phyloP scores from a whole-genome alignment of 2,329 filamentous ascomycete genomes.

The Ambrosiella xylebori region DNA sequence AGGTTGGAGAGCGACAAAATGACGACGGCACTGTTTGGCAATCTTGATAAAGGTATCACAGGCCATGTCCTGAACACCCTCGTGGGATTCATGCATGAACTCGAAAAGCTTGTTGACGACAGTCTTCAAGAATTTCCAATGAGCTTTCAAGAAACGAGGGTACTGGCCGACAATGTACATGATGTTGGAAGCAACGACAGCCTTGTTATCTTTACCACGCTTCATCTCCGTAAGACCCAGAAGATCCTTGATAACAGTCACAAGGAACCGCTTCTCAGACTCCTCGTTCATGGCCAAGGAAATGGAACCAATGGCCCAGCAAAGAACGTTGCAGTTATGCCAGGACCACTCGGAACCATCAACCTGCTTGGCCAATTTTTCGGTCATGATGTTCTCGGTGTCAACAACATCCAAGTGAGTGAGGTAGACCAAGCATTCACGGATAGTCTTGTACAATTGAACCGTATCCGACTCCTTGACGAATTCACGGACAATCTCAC shows the following conservation, averaged over 20 bases:
- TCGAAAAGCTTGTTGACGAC: constrained; percentile 99
- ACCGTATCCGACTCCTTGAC: constrained; percentile 99
- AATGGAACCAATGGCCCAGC: constrained; percentile 98
- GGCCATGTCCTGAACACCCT: constrained; percentile 98
- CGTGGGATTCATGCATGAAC: constrained; percentile 99
- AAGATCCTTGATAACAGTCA: constrained; percentile 96
- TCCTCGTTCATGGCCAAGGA: constrained; percentile 99
- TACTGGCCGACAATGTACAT: constrained; percentile 99
- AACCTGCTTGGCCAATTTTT: constrained; percentile 88
- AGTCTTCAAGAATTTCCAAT: constrained; percentile 99
- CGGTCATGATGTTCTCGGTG: constrained; percentile 97
- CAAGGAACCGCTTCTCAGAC: constrained; percentile 93
- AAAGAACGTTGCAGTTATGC: constrained; percentile 98
- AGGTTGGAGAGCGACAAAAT: constrained; percentile 90
- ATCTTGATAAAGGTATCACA: constrained; percentile 99
- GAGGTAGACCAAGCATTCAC: constrained; percentile 90
- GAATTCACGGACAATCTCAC: constrained; percentile 96
- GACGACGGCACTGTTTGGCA: constrained; percentile 89
- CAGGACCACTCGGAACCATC: constrained; percentile 96
- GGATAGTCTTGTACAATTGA: constrained; percentile 96
- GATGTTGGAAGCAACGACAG: constrained; percentile 96
- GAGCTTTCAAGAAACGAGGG: constrained; percentile 91
- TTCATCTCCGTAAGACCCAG: constrained; percentile 97
- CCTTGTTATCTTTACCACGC: constrained; percentile 98
- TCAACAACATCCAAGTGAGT: constrained; percentile 95